Evolutionary conservation across 2,329 filamentous ascomycete species (phyloP), one percentile per base, ranked within the genome.

Genomic region (Moelleriella libera): DNA sequence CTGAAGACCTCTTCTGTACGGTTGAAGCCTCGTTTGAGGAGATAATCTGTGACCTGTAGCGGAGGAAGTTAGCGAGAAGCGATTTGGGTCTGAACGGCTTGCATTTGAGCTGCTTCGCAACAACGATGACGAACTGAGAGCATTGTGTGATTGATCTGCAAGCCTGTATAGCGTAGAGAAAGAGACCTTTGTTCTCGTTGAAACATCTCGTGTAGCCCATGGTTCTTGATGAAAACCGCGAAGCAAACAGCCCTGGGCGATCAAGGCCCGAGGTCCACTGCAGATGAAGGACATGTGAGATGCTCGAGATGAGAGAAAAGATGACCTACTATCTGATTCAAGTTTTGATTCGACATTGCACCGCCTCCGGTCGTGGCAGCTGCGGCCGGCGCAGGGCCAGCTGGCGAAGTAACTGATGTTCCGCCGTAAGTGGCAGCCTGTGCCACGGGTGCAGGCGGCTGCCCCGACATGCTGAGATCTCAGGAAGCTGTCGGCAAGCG

Each of bases 1-100:
- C 92, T 80, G 47, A 98, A 85, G 61, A 92, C 86, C 21, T 90
- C 86, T 64, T 98, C 92, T 1, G 92, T 97, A 29, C 85, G 78
- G 47, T 82, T 88, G 65, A 96, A 98, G 0, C 92, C 92, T 55
- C 96, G 89, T 64, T 98, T 98, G 2, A 88, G 79, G 1, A 98
- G 74, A 63, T 98, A 98, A 57, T 98, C 92, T 7, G 95, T 89
- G 4, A 98, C 76, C 76, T 80, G 51, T 4, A 31, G 21, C 21
- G 2, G 21, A 9, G 2, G 11, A 12, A 6, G 9, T 37, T 37
- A 37, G 34, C 12, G 12, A 37, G 12, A 37, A 12, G 12, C 12
- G 3, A 12, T 37, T 12, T 37, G 34, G 34, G 21, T 21, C 21
- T 21, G 21, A 21, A 21, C 21, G 21, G 21, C 3, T 21, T 21